Base-by-base conservation (phyloP, 306 rosid species). In the Senna siamea region DNA sequence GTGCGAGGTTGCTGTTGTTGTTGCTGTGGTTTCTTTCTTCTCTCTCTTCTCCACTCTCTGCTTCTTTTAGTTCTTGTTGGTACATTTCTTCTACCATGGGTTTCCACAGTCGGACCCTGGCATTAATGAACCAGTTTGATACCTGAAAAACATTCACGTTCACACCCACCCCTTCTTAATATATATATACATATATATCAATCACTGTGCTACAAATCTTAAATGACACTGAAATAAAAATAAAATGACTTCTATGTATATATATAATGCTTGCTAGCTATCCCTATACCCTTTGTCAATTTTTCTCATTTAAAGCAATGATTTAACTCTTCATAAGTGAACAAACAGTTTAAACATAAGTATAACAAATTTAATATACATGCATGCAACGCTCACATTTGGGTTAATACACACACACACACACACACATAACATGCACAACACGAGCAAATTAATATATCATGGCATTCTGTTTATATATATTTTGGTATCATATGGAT, bases 1-100 rank as follows among this genome's bases (percentile, higher is more conserved):
- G 94, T 79, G 93, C 82, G 32, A 43, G 70, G 18, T 72, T 64
- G 63, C 79, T 69, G 54, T 8, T 87, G 72, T 19, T 79, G 68
- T 65, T 85, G 75, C 78, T 82, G 61, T 84, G 86, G 50, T 77
- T 70, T 26, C 52, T 80, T 74, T 76, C 83, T 76, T 74, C 83
- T 75, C 70, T 71, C 6, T 71, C 86, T 53, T 65, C 69, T 35
- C 56, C 64, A 2, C 67, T 78, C 66, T 87, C 84, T 30, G 62
- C 83, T 46, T 92, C 96, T 66, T 89, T 89, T 50, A 86, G 76
- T 80, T 94, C 99, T 83, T 92, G 96, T 80, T 94, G 97, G 87
- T 94, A 94, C 97, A 94, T 89, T 59, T 94, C 97, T 83, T 94
- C 99, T 76, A 94, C 95, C 99, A 94, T 94, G 82, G 99, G 99